phyloP scores from a whole-genome alignment of 768 basidiomycete species.

The Boletus sp. region DNA sequence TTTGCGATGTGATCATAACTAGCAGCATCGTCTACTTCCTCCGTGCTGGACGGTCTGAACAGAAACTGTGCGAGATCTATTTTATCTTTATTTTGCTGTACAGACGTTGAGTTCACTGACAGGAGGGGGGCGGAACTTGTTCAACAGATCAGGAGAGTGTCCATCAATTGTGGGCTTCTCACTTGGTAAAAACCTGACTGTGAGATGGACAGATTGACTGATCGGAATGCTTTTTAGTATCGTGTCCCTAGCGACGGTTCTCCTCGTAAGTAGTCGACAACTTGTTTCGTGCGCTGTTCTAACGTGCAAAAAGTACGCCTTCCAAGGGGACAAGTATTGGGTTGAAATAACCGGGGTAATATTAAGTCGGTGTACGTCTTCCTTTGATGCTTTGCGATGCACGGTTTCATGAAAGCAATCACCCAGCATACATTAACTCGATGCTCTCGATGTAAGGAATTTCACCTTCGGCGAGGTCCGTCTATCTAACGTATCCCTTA shows the following conservation, averaged over 20 bases:
- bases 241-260: slow-evolving; percentile 1
- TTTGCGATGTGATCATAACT: slow-evolving; percentile 2
- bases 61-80: neutral
- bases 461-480: neutral
- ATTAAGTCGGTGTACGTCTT: slow-evolving; percentile 1
- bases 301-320: neutral
- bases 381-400: neutral
- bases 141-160: slow-evolving; percentile 3
- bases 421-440: slow-evolving; percentile 6
- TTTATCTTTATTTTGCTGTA: neutral
- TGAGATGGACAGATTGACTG: neutral
- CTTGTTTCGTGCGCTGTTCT: neutral
- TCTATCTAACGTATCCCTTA: neutral
- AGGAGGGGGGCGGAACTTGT: neutral
- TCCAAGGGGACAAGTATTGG: slow-evolving; percentile 1
- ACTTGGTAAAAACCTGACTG: neutral
- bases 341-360: neutral
- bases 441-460: slow-evolving; percentile 5
- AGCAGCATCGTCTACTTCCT: slow-evolving; percentile 5
- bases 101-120: neutral
- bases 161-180: slow-evolving; percentile 1
- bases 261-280: neutral
- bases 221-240: neutral
- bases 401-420: neutral
- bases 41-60: neutral